Evolutionary conservation across 768 basidiomycete species (phyloP), one percentile per base, ranked within the genome.

Genomic region (Imleria badia): DNA sequence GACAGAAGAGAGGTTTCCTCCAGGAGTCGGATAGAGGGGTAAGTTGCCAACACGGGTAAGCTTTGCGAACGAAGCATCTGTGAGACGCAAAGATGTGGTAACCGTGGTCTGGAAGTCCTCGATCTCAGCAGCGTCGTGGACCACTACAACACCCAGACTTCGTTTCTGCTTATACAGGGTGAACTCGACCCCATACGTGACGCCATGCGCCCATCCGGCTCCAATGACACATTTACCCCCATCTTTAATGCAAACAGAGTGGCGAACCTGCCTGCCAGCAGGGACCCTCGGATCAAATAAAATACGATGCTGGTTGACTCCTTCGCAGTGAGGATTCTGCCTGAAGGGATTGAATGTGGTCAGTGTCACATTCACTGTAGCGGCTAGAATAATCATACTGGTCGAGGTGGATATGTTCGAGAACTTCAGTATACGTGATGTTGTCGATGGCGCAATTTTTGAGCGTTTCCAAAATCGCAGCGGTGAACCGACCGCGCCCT

Each of bases 321-420:
- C 72, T 59, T 68, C 70, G 30, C 69, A 72, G n/a, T 60, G 68
- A 4, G 72, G 72, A 45, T 53, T 54, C 36, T 72, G 71, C 10
- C 66, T 72, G 38, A 13, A 45, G n/a, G n/a, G n/a, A n/a, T 14
- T 15, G 5, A 20, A 31, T 10, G 3, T 11, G 5, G 22, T 56
- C 0, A 55, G 26, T 19, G 11, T 43, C 31, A n/a, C 17, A 23
- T n/a, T n/a, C n/a, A n/a, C n/a, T n/a, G n/a, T n/a, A n/a, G n/a
- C n/a, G n/a, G n/a, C n/a, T n/a, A n/a, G n/a, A n/a, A n/a, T n/a
- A n/a, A n/a, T n/a, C n/a, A 31, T 10, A 20, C 59, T 52, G 5
- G 45, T 11, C 23, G n/a, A 60, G 46, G 13, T n/a, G 53, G 33
- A 72, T 50, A 20, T 51, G 48, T 14, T 35, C 14, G 22, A 72